Conservation (phyloP, 2,329 filamentous ascomycete genomes). For the Fusarium sp. region DNA sequence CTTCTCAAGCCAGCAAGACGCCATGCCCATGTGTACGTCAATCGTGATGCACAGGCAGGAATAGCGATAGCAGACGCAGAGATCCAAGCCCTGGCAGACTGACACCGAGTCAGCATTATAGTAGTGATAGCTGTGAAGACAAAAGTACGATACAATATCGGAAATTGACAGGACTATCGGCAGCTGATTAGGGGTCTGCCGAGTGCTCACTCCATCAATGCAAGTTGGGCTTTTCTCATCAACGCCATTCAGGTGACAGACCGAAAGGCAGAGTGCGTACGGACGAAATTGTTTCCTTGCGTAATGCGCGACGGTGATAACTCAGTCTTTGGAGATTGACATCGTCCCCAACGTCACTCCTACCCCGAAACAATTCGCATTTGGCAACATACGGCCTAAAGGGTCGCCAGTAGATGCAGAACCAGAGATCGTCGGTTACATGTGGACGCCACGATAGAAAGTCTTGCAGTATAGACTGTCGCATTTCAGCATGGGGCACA, state of each 20-base stretch:
- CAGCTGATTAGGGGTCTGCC: background rate
- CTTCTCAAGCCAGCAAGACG: background rate
- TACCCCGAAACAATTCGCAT: background rate
- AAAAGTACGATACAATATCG: rapidly evolving
- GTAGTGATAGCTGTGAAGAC: background rate
- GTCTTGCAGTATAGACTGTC: rapidly evolving
- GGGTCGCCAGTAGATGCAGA: background rate
- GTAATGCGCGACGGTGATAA: rapidly evolving
- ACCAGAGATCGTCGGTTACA: background rate
- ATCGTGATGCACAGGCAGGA: rapidly evolving
- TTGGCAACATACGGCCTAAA: background rate
- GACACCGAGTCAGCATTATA: rapidly evolving
- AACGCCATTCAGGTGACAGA: background rate
- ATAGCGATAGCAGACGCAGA: background rate
- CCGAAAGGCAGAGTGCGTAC: background rate
- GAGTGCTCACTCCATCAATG: background rate
- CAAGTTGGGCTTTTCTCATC: background rate
- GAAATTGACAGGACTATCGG: background rate
- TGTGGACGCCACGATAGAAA: rapidly evolving
- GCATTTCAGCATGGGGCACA: background rate
- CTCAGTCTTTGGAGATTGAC: too few species aligned
- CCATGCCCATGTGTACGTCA: rapidly evolving
- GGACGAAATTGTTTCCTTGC: rapidly evolving
- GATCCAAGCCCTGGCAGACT: background rate
- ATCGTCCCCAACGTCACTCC: background rate